Percentiles rank a stretch among this genome's conserved stretches.
These are phyloP conservation scores for Phytophthora multivora DNA, from an alignment of 352 stramenopile species.

Conservation along the genomic window DNA sequence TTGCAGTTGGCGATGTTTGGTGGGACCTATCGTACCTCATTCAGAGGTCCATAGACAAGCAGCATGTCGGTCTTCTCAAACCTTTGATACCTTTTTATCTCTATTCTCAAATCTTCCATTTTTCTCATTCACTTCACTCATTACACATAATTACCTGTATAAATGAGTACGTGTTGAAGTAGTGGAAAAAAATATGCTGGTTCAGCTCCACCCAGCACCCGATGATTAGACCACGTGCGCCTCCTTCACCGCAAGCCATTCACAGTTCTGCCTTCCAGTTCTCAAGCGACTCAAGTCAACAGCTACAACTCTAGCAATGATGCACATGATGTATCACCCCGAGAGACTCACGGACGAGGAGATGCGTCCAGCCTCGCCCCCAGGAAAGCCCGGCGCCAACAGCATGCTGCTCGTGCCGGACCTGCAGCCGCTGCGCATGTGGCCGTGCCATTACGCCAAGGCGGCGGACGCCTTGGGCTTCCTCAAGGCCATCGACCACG, in stretches of 20 bases:
- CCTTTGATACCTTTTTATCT: background rate
- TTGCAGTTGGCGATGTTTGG: conserved; percentile 25
- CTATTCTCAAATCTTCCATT: background rate
- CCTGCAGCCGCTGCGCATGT: conserved; percentile 46
- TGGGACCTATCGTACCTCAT: conserved; percentile 8
- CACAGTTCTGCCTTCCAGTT: conserved; percentile 8
- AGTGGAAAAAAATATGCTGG: background rate
- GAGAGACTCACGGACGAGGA: conserved; percentile 12
- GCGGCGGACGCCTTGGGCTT: conserved; percentile 43
- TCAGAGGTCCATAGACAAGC: conserved; percentile 26
- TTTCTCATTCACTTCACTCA: background rate
- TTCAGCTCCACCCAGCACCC: conserved; percentile 3
- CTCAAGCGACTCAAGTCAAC: background rate
- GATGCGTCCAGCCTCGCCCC: conserved; percentile 16
- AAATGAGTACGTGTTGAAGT: background rate
- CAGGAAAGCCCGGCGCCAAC: conserved; percentile 17
- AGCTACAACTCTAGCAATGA: conserved; percentile 9
- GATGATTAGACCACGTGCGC: conserved; percentile 9
- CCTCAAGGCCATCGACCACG: conserved; percentile 44
- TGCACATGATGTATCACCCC: conserved; percentile 25
- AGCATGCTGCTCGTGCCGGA: conserved; percentile 34
- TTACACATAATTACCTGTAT: background rate
- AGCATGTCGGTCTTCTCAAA: background rate
- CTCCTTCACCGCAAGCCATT: conserved; percentile 11
- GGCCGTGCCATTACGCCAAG: conserved; percentile 47